These are phyloP conservation scores for Zoysia pacifica DNA, from an alignment of 176 grass and related monocot species.

Conservation along the genomic window DNA sequence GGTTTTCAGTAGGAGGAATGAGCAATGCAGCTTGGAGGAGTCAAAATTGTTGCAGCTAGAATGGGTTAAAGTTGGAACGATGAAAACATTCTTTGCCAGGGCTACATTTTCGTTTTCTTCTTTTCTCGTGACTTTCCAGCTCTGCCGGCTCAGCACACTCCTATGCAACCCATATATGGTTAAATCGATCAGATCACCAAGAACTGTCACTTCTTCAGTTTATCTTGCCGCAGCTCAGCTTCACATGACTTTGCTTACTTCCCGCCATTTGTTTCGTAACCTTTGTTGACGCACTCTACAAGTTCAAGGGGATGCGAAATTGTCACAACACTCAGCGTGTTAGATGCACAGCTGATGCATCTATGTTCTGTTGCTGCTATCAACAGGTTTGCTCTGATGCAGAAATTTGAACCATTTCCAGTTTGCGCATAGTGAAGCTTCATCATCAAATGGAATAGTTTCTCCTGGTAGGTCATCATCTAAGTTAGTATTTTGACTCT, in stretches of 20 bases:
- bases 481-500: conserved; percentile 10
- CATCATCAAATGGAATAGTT: conserved; percentile 65
- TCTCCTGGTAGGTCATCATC: conserved; percentile 35
- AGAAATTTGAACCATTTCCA: conserved; percentile 94
- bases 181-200: not conserved
- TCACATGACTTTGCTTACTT: not conserved
- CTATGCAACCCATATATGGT: not conserved
- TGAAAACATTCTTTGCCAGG: not conserved
- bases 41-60: not conserved
- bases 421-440: conserved; percentile 71
- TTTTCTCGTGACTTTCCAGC: too few relatives aligned
- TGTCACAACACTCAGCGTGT: not conserved
- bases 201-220: not conserved
- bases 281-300: not conserved
- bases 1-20: not conserved
- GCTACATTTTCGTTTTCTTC: not conserved
- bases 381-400: conserved; percentile 39
- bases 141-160: not conserved
- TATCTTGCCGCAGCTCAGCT: not conserved
- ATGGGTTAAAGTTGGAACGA: not conserved
- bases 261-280: not conserved
- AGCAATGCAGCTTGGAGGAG: not conserved
- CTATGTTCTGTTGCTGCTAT: conserved; percentile 13
- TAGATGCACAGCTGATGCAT: not conserved
- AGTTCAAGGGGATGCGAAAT: not conserved